Conservation (phyloP, 2,329 filamentous ascomycete species). For the Cladophialophora immunda region DNA sequence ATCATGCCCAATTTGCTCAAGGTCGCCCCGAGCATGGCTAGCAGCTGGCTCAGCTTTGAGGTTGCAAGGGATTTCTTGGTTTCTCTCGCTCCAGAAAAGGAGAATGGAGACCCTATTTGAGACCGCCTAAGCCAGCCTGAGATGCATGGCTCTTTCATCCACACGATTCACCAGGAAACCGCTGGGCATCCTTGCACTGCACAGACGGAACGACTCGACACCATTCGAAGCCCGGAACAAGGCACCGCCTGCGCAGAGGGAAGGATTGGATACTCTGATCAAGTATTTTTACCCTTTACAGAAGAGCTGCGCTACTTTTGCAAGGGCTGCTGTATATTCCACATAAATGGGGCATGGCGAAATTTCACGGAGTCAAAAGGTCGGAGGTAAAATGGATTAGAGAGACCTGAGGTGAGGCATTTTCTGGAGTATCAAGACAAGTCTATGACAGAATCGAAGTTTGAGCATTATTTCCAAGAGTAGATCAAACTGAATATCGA, state of each 20-base stretch:
- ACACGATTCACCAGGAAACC: neutral
- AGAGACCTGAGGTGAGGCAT: conserved; percentile 27
- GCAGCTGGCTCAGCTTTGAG: conserved; percentile 97
- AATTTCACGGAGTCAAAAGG: conserved; percentile 31
- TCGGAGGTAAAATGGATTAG: conserved; percentile 24
- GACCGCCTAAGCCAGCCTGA: neutral
- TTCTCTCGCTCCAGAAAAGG: conserved; percentile 30
- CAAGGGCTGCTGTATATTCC: conserved; percentile 26
- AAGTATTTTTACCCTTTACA: neutral
- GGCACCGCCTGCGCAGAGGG: neutral
- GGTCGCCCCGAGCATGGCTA: conserved; percentile 97
- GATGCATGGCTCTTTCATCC: neutral
- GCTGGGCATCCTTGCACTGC: neutral
- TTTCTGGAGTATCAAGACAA: conserved; percentile 24
- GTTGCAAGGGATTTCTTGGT: conserved; percentile 88
- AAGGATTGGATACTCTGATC: neutral
- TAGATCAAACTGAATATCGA: conserved; percentile 11
- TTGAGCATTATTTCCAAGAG: conserved; percentile 10
- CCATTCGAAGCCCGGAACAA: neutral
- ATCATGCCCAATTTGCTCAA: conserved; percentile 95
- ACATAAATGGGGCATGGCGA: conserved; percentile 17
- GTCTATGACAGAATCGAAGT: neutral
- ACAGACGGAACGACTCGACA: neutral
- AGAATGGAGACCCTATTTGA: conserved; percentile 37
- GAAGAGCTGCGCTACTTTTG: conserved; percentile 10